A percentile compares a stretch with the other conserved stretches of the same genome.
phyloP scores from a whole-genome alignment of 2,329 filamentous ascomycete genomes.

The Plectosphaerella cucumerina region DNA sequence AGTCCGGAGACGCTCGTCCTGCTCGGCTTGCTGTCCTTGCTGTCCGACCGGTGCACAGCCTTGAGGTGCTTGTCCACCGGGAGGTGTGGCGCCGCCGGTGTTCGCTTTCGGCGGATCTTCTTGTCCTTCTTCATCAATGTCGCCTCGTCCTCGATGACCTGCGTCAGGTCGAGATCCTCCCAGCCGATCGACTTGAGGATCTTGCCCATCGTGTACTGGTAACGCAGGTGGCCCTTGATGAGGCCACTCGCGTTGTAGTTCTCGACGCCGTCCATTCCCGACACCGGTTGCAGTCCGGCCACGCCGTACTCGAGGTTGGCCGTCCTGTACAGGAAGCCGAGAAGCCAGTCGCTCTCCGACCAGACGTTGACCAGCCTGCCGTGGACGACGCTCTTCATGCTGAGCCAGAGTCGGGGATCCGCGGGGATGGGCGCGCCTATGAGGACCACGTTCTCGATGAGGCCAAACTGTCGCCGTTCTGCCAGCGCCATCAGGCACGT shows the following conservation, averaged over 20 bases:
- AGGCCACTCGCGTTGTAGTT: conserved; percentile 64
- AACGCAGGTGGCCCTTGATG: conserved; percentile 66
- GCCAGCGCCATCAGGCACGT: conserved; percentile 76
- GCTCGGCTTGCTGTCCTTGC: conserved; percentile 19
- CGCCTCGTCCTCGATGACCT: conserved; percentile 25
- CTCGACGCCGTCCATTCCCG: conserved; percentile 61
- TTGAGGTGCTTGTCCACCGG: conserved; percentile 10
- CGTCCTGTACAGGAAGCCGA: conserved; percentile 82
- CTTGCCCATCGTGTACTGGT: conserved; percentile 61
- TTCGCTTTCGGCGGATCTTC: conserved; percentile 33
- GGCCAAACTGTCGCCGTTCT: conserved; percentile 75
- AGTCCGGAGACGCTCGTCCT: conserved; percentile 10
- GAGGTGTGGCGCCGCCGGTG: conserved; percentile 6
- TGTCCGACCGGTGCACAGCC: conserved; percentile 3
- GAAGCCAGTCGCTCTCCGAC: conserved; percentile 80
- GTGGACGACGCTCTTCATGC: conserved; percentile 72
- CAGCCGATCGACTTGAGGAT: conserved; percentile 66
- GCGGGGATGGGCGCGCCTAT: conserved; percentile 80
- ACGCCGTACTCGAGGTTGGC: conserved; percentile 79
- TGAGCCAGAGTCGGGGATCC: conserved; percentile 67
- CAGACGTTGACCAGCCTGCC: conserved; percentile 89
- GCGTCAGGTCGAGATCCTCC: conserved; percentile 55
- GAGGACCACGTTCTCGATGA: conserved; percentile 80
- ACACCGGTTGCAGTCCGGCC: conserved; percentile 74
- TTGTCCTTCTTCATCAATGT: conserved; percentile 24